Evolutionary conservation across 352 stramenopile genomes (phyloP).

Genomic region (Achlya hypogyna): DNA sequence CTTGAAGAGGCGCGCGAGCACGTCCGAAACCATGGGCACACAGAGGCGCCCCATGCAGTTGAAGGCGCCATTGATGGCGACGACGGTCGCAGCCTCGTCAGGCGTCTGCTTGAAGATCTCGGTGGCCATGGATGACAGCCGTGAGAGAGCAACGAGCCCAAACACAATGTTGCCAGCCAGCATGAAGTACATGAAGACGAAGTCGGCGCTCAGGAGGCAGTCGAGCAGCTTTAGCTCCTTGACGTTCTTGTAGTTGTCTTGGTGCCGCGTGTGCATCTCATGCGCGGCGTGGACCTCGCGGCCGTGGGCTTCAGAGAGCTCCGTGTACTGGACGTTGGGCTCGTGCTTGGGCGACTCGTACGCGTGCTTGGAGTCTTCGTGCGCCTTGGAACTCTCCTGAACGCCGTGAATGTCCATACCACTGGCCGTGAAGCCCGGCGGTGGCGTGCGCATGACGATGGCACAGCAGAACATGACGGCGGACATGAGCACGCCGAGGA

Average conservation of each 20-base stretch:
- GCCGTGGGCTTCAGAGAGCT: conserved; percentile 28
- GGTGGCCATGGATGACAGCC: conserved; percentile 42
- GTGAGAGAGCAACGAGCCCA: conserved; percentile 52
- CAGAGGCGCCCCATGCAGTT: conserved; percentile 40
- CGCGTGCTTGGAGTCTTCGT: conserved; percentile 32
- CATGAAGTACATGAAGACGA: conserved; percentile 58
- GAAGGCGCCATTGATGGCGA: conserved; percentile 44
- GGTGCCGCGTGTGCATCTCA: conserved; percentile 10
- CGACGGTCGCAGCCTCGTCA: conserved; percentile 29
- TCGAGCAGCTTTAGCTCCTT: conserved; percentile 35
- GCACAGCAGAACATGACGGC: conserved; percentile 34
- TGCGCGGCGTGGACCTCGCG: conserved; percentile 28
- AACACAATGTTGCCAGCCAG: conserved; percentile 58
- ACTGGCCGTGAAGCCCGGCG: conserved; percentile 32
- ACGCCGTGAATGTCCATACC: conserved; percentile 55
- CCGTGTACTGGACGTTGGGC: not conserved
- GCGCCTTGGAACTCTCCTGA: conserved; percentile 32
- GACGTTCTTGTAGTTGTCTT: conserved; percentile 29
- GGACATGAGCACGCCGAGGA: conserved; percentile 37
- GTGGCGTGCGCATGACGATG: conserved; percentile 37
- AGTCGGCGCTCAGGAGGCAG: conserved; percentile 46
- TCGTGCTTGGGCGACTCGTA: conserved; percentile 26
- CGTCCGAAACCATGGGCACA: conserved; percentile 35
- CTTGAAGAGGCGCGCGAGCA: conserved; percentile 33
- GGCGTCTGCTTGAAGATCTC: conserved; percentile 38